These are phyloP conservation scores for Cordyceps tenuipes DNA, from an alignment of 2,329 filamentous ascomycete species.

Conservation along the genomic window DNA sequence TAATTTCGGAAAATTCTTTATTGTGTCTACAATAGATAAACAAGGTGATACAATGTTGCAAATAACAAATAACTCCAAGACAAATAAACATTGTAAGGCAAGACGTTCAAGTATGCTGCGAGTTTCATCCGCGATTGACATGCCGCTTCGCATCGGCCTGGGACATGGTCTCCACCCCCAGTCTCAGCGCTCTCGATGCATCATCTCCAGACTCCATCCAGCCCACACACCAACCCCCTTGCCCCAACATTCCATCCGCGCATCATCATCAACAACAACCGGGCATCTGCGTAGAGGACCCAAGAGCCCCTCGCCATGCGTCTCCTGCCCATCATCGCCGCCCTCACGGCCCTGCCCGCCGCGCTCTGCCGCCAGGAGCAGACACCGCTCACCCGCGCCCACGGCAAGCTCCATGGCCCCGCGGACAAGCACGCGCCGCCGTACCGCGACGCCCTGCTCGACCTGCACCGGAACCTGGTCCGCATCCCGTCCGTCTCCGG, in stretches of 20 bases:
- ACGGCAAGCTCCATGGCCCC: not conserved
- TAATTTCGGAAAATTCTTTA: too few relatives aligned
- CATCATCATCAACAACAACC: not conserved
- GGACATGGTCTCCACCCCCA: not conserved
- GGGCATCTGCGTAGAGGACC: not conserved
- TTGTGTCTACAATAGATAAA: too few relatives aligned
- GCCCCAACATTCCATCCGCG: not conserved
- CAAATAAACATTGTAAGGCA: too few relatives aligned
- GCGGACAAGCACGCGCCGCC: constrained; percentile 20
- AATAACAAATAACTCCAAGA: too few relatives aligned
- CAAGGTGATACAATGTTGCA: too few relatives aligned
- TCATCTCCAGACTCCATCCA: too few relatives aligned
- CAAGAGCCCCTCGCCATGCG: not conserved
- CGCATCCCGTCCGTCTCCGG: constrained; percentile 63
- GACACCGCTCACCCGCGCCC: not conserved
- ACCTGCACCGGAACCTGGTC: constrained; percentile 68
- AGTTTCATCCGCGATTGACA: not conserved
- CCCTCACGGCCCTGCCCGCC: not conserved
- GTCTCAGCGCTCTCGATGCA: not conserved
- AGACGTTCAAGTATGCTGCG: too few relatives aligned
- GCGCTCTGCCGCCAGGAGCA: not conserved
- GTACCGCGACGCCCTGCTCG: constrained; percentile 49
- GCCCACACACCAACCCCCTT: too few relatives aligned
- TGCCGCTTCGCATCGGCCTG: not conserved
- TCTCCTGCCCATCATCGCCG: not conserved